These are phyloP conservation scores for Yarrowia keelungensis DNA, from an alignment of 805 yeast genomes.

Conservation along the genomic window DNA sequence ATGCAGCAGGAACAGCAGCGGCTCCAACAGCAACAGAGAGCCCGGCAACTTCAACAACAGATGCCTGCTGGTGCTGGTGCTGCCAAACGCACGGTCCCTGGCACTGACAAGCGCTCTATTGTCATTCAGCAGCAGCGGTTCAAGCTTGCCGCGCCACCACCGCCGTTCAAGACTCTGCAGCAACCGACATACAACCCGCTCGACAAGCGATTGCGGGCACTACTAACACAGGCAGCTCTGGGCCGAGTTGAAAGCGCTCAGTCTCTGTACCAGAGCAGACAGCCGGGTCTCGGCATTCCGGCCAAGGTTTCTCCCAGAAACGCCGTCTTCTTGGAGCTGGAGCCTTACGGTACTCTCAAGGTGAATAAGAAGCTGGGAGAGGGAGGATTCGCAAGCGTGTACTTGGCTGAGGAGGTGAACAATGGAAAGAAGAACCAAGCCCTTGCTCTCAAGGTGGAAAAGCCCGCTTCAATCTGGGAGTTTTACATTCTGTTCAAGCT, in stretches of 20 bases:
- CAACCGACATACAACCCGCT: slow-evolving; percentile 36
- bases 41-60: not conserved
- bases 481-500: slow-evolving; percentile 71
- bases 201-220: slow-evolving; percentile 34
- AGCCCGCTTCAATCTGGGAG: slow-evolving; percentile 78
- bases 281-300: slow-evolving; percentile 18
- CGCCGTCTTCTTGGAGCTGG: slow-evolving; percentile 12
- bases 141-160: slow-evolving; percentile 16
- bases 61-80: not conserved
- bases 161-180: slow-evolving; percentile 24
- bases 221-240: slow-evolving; percentile 38
- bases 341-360: slow-evolving; percentile 28
- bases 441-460: slow-evolving; percentile 74
- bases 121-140: slow-evolving; percentile 31
- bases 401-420: slow-evolving; percentile 61
- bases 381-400: slow-evolving; percentile 84
- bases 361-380: slow-evolving; percentile 68
- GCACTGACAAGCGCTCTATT: not conserved
- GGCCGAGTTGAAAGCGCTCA: slow-evolving; percentile 16
- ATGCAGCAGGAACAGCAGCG: slow-evolving; percentile 8
- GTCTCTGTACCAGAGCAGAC: slow-evolving; percentile 21
- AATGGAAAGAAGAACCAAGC: slow-evolving; percentile 57
- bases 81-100: not conserved
- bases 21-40: not conserved
- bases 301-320: slow-evolving; percentile 32